Conservation (phyloP, 2,329 filamentous ascomycete species). For the Venturia asperata region DNA sequence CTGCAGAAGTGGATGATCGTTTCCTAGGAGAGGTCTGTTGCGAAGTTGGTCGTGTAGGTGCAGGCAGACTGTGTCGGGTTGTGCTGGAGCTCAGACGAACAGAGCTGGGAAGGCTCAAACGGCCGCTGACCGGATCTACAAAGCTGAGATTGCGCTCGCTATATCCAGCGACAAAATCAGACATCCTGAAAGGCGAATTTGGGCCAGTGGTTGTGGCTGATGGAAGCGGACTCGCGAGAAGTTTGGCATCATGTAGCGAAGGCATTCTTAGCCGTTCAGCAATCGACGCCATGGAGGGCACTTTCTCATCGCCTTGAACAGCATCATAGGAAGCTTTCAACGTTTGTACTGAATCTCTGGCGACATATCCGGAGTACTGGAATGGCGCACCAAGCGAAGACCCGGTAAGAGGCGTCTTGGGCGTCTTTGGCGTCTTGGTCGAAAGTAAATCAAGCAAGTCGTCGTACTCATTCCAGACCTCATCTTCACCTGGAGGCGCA, state of each 20-base stretch:
- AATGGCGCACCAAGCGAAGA: conserved; percentile 47
- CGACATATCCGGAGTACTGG: conserved; percentile 45
- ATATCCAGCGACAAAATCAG: conserved; percentile 48
- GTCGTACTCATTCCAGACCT: conserved; percentile 91
- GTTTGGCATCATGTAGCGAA: conserved; percentile 33
- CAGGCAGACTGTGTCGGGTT: conserved; percentile 20
- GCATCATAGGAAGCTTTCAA: not conserved
- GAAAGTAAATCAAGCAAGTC: conserved; percentile 67
- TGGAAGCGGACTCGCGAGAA: conserved; percentile 43
- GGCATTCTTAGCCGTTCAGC: conserved; percentile 16
- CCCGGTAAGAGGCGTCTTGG: conserved; percentile 42
- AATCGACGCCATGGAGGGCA: conserved; percentile 15
- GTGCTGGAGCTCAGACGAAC: conserved; percentile 18
- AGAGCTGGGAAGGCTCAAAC: conserved; percentile 24
- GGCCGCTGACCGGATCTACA: conserved; percentile 33
- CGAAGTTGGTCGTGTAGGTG: conserved; percentile 14
- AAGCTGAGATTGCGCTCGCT: conserved; percentile 36
- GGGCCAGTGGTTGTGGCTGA: conserved; percentile 38
- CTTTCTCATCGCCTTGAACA: not conserved
- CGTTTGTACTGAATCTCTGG: conserved; percentile 23
- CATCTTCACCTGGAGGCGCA: conserved; percentile 66
- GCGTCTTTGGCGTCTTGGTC: conserved; percentile 22
- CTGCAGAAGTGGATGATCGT: conserved; percentile 39
- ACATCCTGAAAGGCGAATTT: conserved; percentile 47
- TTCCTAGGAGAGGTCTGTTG: not conserved